Evolutionary conservation across 2,329 filamentous ascomycete genomes (phyloP).

Genomic region (Colletotrichum salicis): DNA sequence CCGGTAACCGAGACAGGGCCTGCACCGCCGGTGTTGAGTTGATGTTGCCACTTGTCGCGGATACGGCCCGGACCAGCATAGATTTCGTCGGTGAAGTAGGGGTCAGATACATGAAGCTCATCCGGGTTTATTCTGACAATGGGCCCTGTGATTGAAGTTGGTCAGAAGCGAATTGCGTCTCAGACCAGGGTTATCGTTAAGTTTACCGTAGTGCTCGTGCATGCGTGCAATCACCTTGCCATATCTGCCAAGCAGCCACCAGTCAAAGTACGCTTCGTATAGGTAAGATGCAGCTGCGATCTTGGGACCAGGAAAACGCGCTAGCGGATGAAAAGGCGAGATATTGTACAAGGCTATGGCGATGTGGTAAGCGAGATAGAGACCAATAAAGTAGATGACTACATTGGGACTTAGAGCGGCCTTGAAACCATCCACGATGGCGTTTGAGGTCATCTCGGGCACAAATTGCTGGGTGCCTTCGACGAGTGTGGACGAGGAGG

Average conservation of each 20-base stretch:
- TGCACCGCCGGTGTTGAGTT: constrained; percentile 39
- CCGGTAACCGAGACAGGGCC: constrained; percentile 38
- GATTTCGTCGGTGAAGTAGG: constrained; percentile 50
- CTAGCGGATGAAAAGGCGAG: constrained; percentile 29
- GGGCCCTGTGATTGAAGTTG: constrained; percentile 40
- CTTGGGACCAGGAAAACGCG: constrained; percentile 28
- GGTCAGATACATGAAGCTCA: constrained; percentile 51
- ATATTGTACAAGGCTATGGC: constrained; percentile 26
- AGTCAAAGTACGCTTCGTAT: constrained; percentile 33
- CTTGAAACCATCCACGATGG: constrained; percentile 15
- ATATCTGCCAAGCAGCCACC: constrained; percentile 26
- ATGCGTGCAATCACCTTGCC: constrained; percentile 30
- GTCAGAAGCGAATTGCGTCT: constrained; percentile 6
- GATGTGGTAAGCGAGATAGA: constrained; percentile 17
- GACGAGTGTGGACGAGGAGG: neutral
- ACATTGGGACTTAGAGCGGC: constrained; percentile 6
- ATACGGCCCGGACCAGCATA: constrained; percentile 41
- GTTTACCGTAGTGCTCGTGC: constrained; percentile 31
- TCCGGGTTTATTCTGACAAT: constrained; percentile 52
- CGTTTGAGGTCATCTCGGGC: constrained; percentile 18
- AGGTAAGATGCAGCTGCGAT: constrained; percentile 27
- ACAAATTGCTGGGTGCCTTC: neutral
- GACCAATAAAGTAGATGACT: constrained; percentile 22
- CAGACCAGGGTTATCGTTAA: neutral
- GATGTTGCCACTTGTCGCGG: constrained; percentile 39